Evolutionary conservation across 2,329 filamentous ascomycete species (phyloP).

Genomic region (Allantophomopsis cytisporea): DNA sequence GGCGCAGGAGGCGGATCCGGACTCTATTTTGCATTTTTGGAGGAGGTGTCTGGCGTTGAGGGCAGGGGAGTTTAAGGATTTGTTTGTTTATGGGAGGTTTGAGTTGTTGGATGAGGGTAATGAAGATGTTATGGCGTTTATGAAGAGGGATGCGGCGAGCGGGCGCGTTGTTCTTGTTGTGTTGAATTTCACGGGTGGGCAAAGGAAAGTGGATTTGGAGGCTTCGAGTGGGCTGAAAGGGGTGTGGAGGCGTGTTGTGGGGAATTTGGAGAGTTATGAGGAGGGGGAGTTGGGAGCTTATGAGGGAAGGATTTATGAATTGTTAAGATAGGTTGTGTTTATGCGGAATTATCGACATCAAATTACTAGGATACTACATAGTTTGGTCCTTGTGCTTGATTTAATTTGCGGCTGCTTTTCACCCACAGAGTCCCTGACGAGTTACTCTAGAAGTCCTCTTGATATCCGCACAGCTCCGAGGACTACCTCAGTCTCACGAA

Average conservation of each 20-base stretch:
- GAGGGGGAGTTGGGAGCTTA: slow-evolving; percentile 13
- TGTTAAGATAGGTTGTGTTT: too few relatives aligned
- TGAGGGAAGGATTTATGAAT: slow-evolving; percentile 19
- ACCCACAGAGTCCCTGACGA: too few relatives aligned
- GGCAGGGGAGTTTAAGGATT: slow-evolving; percentile 33
- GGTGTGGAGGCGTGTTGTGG: slow-evolving; percentile 17
- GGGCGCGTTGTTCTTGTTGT: slow-evolving; percentile 24
- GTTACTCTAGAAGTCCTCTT: too few relatives aligned
- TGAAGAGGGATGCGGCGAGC: slow-evolving; percentile 20
- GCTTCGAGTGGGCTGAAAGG: slow-evolving; percentile 7
- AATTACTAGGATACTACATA: too few relatives aligned
- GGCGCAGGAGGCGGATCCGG: slow-evolving; percentile 24
- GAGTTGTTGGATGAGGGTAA: slow-evolving; percentile 33
- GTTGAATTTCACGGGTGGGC: slow-evolving; percentile 30
- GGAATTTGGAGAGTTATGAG: slow-evolving; percentile 10
- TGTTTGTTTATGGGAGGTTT: slow-evolving; percentile 50
- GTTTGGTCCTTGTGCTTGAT: too few relatives aligned
- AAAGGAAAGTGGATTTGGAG: slow-evolving; percentile 3
- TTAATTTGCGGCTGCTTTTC: too few relatives aligned
- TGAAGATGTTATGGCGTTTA: slow-evolving; percentile 29
- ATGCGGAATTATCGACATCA: too few relatives aligned
- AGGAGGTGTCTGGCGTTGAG: slow-evolving; percentile 13
- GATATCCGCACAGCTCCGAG: too few relatives aligned
- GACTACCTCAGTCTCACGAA: too few relatives aligned
- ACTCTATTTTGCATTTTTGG: slow-evolving; percentile 15